Percentiles rank a stretch among this genome's conserved stretches.
These are phyloP conservation scores for Aspergillus egyptiacus DNA, from an alignment of 495 filamentous ascomycete genomes.

Conservation along the genomic window DNA sequence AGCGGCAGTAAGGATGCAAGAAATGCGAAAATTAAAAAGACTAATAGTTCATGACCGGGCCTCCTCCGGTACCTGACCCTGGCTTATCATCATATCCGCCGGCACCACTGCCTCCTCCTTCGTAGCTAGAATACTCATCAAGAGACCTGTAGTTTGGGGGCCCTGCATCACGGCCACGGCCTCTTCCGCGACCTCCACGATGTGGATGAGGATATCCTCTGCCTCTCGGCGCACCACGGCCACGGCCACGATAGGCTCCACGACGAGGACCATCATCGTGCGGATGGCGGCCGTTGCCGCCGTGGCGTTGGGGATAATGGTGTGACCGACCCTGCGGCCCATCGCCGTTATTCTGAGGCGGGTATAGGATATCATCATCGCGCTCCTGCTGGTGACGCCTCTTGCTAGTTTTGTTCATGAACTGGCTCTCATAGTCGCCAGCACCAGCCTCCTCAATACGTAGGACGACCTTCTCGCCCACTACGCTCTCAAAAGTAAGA, in stretches of 20 bases:
- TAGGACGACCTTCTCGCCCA: constrained; percentile 81
- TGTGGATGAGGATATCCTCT: constrained; percentile 33
- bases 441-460: constrained; percentile 68
- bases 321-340: constrained; percentile 11
- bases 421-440: constrained; percentile 52
- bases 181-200: constrained; percentile 39
- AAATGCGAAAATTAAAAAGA: background rate
- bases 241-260: constrained; percentile 44
- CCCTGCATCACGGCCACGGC: constrained; percentile 36
- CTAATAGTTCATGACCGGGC: constrained; percentile 40
- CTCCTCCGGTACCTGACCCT: constrained; percentile 17
- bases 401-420: constrained; percentile 50
- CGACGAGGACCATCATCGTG: constrained; percentile 34
- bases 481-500: constrained; percentile 67
- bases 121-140: constrained; percentile 28
- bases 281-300: constrained; percentile 23
- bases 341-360: constrained; percentile 17
- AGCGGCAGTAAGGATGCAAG: background rate
- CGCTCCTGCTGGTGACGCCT: constrained; percentile 30
- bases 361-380: constrained; percentile 29
- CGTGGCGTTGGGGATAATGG: constrained; percentile 19
- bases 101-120: constrained; percentile 22
- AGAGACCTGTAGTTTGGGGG: constrained; percentile 34
- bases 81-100: constrained; percentile 30
- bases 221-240: constrained; percentile 38